Percentiles rank a stretch among this genome's conserved stretches.
Conservation (phyloP, 306 rosid species). For the Albizia julibrissin region DNA sequence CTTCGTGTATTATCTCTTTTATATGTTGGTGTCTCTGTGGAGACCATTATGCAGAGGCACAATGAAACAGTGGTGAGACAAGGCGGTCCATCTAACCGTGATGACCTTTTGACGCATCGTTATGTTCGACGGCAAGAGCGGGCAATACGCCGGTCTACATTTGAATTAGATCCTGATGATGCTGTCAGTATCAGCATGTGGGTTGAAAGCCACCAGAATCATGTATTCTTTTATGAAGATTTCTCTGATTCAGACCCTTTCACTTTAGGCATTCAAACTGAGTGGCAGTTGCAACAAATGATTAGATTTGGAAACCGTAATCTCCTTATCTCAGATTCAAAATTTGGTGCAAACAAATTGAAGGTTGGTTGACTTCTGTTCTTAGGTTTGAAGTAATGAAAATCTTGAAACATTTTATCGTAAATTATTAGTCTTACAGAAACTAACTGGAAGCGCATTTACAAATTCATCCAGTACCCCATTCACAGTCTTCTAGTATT, state of each 20-base stretch:
- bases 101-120: constrained; percentile 88
- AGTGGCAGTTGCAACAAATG: constrained; percentile 96
- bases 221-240: constrained; percentile 78
- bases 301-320: constrained; percentile 79
- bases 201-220: constrained; percentile 80
- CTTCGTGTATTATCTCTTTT: constrained; percentile 82
- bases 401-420: constrained; percentile 6
- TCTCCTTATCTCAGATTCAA: constrained; percentile 87
- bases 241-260: constrained; percentile 78
- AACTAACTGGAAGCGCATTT: constrained; percentile 42
- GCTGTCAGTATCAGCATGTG: constrained; percentile 68
- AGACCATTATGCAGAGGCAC: constrained; percentile 96
- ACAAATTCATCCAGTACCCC: constrained; percentile 60
- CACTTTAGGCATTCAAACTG: constrained; percentile 88
- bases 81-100: constrained; percentile 91
- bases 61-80: constrained; percentile 81
- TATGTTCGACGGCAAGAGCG: constrained; percentile 91
- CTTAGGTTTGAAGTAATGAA: constrained; percentile 27
- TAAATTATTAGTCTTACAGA: constrained; percentile 18
- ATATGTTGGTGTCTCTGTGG: constrained; percentile 88
- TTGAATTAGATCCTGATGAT: constrained; percentile 82
- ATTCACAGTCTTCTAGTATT: constrained; percentile 90
- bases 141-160: constrained; percentile 72
- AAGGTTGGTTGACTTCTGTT: constrained; percentile 56
- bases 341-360: constrained; percentile 83